phyloP scores from a whole-genome alignment of 208 protist species.

The Leishmania mexicana region DNA sequence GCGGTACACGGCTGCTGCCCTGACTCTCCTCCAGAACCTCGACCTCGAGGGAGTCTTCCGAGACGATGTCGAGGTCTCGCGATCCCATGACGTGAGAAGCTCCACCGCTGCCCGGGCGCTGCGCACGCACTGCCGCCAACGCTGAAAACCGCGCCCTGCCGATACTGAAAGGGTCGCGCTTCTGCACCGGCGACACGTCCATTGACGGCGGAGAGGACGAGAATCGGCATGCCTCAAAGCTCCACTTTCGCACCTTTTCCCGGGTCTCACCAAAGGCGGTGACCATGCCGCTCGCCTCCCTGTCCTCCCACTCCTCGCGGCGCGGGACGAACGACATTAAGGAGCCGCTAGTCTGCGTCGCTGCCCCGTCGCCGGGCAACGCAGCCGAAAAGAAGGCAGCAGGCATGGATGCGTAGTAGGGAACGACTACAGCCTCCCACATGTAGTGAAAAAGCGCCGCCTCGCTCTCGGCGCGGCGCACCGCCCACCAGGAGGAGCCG shows the following conservation, averaged over 20 bases:
- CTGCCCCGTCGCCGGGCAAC: background rate
- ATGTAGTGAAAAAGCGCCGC: conserved; percentile 45
- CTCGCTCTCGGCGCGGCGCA: conserved; percentile 10
- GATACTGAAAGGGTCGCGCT: background rate
- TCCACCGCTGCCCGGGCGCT: background rate
- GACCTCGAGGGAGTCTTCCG: conserved; percentile 33
- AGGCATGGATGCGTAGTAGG: conserved; percentile 28
- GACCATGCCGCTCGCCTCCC: conserved; percentile 21
- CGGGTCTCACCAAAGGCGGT: conserved; percentile 16
- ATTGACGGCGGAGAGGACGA: conserved; percentile 4
- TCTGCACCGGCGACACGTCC: background rate
- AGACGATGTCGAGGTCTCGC: conserved; percentile 11
- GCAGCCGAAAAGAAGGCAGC: background rate
- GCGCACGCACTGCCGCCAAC: background rate
- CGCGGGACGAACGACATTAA: background rate
- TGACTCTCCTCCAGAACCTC: conserved; percentile 26
- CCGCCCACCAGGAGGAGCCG: background rate
- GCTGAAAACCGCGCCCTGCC: background rate
- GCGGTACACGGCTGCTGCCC: background rate
- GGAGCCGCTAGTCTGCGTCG: conserved; percentile 3
- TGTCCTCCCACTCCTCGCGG: conserved; percentile 11
- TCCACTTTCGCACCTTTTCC: conserved; percentile 11
- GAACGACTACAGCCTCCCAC: conserved; percentile 50
- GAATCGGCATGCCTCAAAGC: background rate
- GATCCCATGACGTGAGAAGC: background rate